A percentile compares a stretch with the other conserved stretches of the same genome.
phyloP scores from a whole-genome alignment of 169 alveolate genomes.

The Eimeria maxima region DNA sequence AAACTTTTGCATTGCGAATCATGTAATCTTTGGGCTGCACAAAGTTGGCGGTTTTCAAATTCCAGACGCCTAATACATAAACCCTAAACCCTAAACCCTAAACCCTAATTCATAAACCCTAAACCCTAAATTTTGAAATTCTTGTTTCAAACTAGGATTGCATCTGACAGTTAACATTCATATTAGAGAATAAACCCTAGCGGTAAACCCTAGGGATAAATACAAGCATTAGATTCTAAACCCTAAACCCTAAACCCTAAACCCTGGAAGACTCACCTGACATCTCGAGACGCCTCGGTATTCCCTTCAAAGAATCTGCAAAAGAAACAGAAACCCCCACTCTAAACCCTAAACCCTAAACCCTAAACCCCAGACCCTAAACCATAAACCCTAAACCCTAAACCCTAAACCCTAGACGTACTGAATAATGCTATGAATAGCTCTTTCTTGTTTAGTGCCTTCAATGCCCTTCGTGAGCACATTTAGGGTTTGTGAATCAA shows the following conservation, averaged over 20 bases:
- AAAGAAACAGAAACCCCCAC: not conserved
- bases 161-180: no score
- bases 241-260: no score
- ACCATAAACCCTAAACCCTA: slow-evolving; percentile 23
- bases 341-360: not conserved
- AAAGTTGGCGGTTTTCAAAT: not conserved
- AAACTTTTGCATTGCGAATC: not conserved
- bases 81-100: no score
- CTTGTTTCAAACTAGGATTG: no score
- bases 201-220: no score
- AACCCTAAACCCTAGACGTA: slow-evolving; percentile 26
- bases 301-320: not conserved
- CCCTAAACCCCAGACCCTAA: not conserved
- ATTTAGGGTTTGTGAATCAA: not conserved
- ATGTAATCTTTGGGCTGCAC: not conserved
- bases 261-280: not conserved
- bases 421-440: slow-evolving; percentile 1
- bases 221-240: no score
- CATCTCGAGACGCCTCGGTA: not conserved
- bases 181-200: no score
- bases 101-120: no score
- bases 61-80: not conserved
- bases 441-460: not conserved
- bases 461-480: not conserved
- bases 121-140: no score